Evolutionary conservation across 441 rosid species (phyloP), one percentile per base, ranked within the genome.

Genomic region (Syzygium syzygioides): DNA sequence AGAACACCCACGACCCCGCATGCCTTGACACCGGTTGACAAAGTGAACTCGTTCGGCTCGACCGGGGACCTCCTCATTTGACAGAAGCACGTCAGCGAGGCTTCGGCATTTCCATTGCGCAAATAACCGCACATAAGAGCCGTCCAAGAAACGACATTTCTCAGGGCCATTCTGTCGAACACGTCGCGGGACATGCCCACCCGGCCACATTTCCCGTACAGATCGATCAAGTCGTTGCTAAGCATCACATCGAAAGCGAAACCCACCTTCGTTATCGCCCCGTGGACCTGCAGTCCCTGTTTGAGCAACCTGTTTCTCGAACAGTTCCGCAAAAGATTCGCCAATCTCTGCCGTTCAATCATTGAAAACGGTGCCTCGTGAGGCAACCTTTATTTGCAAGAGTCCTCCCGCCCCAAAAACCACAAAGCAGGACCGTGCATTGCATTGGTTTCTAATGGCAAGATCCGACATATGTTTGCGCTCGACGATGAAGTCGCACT

Each of bases 121-220:
- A 97, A 90, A 89, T 91, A 90, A 52, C 96, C 98, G 41, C 96
- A 93, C 98, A 95, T 95, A 71, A 97, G 98, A 76, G 98, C 92
- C 3, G 98, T 96, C 98, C 98, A 97, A 26, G 99, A 95, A 93
- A 98, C 98, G 90, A 95, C 96, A 55, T 97, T 98, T 93, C 97
- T 94, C n/a, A 91, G 93, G 66, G 87, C 91, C 99, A 97, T 96
- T 93, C 85, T 92, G 87, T 96, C 98, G 89, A 98, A 97, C 98
- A 98, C 95, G 30, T 55, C 76, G 79, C 91, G 90, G 55, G 99
- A 96, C 86, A 87, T 20, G 19, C 57, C 87, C 86, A 92, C 87
- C 90, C 91, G 89, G 87, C 93, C 93, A 89, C 98, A 95, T 93
- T 97, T 96, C 14, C 94, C 93, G 10, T 96, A 95, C 98, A 96